phyloP scores from a whole-genome alignment of 179 eudicot genomes.

The Silene noctiflora region DNA sequence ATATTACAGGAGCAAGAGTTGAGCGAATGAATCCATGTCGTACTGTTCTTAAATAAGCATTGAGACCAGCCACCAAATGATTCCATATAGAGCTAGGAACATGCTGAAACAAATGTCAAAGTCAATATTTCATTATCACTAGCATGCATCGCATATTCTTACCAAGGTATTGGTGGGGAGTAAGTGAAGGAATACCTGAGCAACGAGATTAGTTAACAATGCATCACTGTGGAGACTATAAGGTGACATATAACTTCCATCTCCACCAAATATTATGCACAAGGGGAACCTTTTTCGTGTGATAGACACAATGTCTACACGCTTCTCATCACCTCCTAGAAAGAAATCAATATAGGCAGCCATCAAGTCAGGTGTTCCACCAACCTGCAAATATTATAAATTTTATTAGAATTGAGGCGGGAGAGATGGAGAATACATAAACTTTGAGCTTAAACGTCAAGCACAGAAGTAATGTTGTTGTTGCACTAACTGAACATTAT shows the following conservation, averaged over 20 bases:
- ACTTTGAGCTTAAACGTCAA: neutral
- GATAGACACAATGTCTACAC: slow-evolving; percentile 61
- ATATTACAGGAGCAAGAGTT: slow-evolving; percentile 54
- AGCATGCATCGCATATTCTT: neutral
- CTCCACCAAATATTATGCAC: slow-evolving; percentile 87
- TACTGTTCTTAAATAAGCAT: slow-evolving; percentile 78
- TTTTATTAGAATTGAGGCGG: neutral
- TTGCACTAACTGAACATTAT: neutral
- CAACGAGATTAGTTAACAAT: slow-evolving; percentile 64
- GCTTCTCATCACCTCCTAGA: slow-evolving; percentile 93
- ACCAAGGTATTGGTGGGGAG: neutral
- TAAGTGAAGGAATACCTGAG: slow-evolving; percentile 48
- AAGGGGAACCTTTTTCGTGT: slow-evolving; percentile 80
- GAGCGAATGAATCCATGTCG: slow-evolving; percentile 62
- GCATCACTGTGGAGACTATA: slow-evolving; percentile 69
- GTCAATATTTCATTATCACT: neutral
- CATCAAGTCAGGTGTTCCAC: slow-evolving; percentile 84
- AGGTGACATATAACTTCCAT: slow-evolving; percentile 92
- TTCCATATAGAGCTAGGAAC: slow-evolving; percentile 80
- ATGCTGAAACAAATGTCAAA: slow-evolving; percentile 45
- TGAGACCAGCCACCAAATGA: slow-evolving; percentile 76
- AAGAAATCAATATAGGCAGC: slow-evolving; percentile 78
- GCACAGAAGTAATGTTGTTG: neutral
- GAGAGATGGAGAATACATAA: neutral
- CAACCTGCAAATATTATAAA: slow-evolving; percentile 51